phyloP scores from a whole-genome alignment of 148 eudicot genomes.

The Pharnaceum exiguum region DNA sequence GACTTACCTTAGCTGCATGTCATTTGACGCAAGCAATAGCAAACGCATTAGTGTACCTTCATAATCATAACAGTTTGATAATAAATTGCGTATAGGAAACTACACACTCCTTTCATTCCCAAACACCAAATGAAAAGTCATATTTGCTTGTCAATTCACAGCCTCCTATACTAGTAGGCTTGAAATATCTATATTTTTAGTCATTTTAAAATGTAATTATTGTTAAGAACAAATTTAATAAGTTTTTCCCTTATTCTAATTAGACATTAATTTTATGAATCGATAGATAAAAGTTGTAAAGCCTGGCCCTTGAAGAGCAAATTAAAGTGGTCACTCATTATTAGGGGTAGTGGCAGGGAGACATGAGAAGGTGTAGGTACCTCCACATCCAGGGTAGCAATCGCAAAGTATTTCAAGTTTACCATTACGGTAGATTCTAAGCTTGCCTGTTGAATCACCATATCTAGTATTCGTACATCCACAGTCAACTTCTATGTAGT shows the following conservation, averaged over 20 bases:
- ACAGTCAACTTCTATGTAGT: constrained; percentile 16
- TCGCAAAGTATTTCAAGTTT: constrained; percentile 16
- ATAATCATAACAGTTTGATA: neutral
- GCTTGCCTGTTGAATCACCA: constrained; percentile 19
- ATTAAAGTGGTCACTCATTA: no score
- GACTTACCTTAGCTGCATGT: constrained; percentile 8
- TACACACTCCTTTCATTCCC: no score
- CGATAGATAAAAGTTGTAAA: no score
- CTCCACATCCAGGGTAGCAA: constrained; percentile 7
- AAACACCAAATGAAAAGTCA: neutral
- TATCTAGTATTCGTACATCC: constrained; percentile 8
- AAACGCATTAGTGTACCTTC: neutral
- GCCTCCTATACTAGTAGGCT: no score
- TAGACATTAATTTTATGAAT: no score
- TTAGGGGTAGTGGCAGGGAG: neutral
- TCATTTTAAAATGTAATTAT: no score
- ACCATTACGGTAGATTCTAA: constrained; percentile 9
- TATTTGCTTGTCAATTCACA: no score
- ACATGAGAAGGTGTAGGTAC: neutral
- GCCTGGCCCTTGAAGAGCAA: no score
- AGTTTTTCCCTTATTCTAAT: no score
- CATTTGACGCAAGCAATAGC: neutral
- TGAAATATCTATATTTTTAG: no score
- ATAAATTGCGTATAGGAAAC: no score
- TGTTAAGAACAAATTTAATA: no score